Percentiles rank a stretch among this genome's conserved stretches.
These are phyloP conservation scores for Heliosperma pusillum DNA, from an alignment of 148 eudicot species.

Conservation along the genomic window DNA sequence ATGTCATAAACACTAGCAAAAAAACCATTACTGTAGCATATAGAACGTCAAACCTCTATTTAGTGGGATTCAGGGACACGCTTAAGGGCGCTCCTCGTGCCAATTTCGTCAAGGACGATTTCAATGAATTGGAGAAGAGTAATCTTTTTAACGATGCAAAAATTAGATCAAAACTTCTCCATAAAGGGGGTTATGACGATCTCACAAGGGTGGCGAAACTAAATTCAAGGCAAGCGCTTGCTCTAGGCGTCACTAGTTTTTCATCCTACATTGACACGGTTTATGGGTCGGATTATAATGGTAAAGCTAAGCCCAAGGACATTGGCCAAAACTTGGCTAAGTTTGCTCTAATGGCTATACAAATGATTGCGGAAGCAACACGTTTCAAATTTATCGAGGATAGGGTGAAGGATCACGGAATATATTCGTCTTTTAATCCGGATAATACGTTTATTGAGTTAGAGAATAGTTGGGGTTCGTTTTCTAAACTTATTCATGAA, in stretches of 20 bases:
- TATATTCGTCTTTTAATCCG: not conserved
- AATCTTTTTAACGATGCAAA: not conserved
- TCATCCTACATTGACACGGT: not conserved
- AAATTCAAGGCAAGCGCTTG: not conserved
- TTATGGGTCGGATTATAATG: not conserved
- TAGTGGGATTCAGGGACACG: too few relatives aligned
- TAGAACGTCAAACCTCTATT: too few relatives aligned
- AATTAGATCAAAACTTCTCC: not conserved
- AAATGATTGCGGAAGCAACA: not conserved
- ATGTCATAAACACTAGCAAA: too few relatives aligned
- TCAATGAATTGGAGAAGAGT: not conserved
- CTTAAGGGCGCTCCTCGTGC: not conserved
- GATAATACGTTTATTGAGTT: not conserved
- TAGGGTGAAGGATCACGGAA: too few relatives aligned
- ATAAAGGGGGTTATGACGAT: not conserved
- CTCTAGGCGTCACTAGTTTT: not conserved
- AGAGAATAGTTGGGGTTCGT: not conserved
- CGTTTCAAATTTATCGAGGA: not conserved
- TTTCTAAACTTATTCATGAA: not conserved
- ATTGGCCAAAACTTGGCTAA: not conserved
- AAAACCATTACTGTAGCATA: too few relatives aligned
- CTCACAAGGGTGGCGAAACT: not conserved
- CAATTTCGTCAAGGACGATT: not conserved
- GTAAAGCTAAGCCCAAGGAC: not conserved
- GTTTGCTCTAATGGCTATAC: not conserved